Percentiles rank a stretch among this genome's conserved stretches.
Evolutionary conservation across 345 rosid genomes (phyloP).

Genomic region (Citrus medica): DNA sequence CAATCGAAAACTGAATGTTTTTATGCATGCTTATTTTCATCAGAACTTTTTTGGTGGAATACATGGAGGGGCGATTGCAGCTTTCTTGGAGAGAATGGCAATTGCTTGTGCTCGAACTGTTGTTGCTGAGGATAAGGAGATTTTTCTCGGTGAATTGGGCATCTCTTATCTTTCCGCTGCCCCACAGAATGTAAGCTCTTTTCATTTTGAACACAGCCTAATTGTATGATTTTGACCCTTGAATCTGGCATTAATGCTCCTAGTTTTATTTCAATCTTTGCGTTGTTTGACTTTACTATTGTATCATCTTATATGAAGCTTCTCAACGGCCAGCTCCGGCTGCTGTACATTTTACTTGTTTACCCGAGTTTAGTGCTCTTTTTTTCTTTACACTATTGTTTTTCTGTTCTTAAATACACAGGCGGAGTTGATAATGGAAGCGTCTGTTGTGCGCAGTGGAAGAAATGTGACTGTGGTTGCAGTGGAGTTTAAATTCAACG

Average conservation of each 20-base stretch:
- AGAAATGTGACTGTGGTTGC: constrained; percentile 61
- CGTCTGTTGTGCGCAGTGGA: constrained; percentile 62
- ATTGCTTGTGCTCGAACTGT: constrained; percentile 64
- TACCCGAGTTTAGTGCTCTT: neutral
- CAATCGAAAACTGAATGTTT: too few species aligned
- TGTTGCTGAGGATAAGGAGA: constrained; percentile 46
- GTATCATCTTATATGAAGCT: neutral
- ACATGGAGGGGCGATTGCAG: constrained; percentile 74
- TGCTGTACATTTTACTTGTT: neutral
- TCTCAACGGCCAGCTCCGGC: neutral
- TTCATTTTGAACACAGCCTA: too few species aligned
- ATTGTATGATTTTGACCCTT: too few species aligned
- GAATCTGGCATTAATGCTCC: too few species aligned
- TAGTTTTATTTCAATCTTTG: too few species aligned
- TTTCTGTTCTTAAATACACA: constrained; percentile 14
- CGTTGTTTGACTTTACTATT: neutral
- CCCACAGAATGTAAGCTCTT: constrained; percentile 23
- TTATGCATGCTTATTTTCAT: neutral
- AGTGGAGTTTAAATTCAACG: constrained; percentile 51
- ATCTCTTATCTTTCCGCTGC: constrained; percentile 67
- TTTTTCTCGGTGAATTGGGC: constrained; percentile 70
- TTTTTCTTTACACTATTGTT: neutral
- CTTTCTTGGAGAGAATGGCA: constrained; percentile 63
- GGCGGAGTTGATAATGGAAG: constrained; percentile 58
- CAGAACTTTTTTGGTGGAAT: constrained; percentile 52